Conservation (phyloP, 345 rosid genomes). For the Citrus reticulata region DNA sequence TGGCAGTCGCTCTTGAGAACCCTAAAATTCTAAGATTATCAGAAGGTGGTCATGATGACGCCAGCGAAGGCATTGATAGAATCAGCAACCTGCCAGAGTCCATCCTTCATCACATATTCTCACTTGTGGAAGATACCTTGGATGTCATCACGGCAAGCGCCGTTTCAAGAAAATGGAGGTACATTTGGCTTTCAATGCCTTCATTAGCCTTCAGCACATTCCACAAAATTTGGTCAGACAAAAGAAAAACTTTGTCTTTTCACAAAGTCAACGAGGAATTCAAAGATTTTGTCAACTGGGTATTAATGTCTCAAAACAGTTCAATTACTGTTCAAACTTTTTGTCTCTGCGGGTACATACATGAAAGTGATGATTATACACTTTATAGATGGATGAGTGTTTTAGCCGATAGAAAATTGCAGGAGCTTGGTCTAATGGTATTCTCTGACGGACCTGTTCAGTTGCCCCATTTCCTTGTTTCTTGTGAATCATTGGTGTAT, state of each 20-base stretch:
- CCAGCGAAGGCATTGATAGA: too few relatives aligned
- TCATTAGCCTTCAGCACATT: background rate
- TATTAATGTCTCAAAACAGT: background rate
- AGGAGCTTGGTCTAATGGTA: background rate
- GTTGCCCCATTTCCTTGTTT: background rate
- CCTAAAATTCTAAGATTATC: too few relatives aligned
- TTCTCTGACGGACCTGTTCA: background rate
- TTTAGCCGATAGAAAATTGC: background rate
- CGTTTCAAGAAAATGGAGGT: background rate
- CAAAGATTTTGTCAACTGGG: background rate
- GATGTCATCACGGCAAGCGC: background rate
- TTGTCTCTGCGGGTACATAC: background rate
- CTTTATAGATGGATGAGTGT: background rate
- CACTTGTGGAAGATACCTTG: too few relatives aligned
- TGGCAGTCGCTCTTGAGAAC: too few relatives aligned
- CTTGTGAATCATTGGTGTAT: background rate
- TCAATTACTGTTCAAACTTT: background rate
- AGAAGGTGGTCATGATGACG: too few relatives aligned
- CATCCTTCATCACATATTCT: too few relatives aligned
- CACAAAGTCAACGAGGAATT: background rate
- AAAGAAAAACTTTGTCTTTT: background rate
- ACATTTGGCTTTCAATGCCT: constrained; percentile 3
- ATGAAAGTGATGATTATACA: background rate
- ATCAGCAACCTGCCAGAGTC: too few relatives aligned
- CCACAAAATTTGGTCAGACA: background rate